These are phyloP conservation scores for Zymoseptoria ardabiliae DNA, from an alignment of 2,329 filamentous ascomycete genomes.

Conservation along the genomic window DNA sequence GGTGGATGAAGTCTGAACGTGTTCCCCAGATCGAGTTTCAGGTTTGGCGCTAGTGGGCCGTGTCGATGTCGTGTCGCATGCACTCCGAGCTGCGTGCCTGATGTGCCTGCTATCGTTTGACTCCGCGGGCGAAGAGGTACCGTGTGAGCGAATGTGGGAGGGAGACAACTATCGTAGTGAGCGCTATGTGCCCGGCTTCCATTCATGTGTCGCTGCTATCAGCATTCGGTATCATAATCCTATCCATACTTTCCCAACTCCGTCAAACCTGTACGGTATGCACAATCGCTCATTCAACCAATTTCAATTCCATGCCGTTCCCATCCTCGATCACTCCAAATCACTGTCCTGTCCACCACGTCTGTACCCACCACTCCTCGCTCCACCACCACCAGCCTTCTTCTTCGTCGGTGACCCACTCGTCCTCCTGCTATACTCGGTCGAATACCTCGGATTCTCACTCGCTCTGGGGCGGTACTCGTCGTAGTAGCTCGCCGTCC, in stretches of 20 bases:
- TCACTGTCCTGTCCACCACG: slow-evolving; percentile 24
- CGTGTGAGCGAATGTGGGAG: too few species aligned
- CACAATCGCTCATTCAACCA: not conserved
- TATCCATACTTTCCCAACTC: not conserved
- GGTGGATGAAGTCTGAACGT: too few species aligned
- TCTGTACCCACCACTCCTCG: slow-evolving; percentile 24
- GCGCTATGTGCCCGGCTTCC: not conserved
- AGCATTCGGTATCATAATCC: not conserved
- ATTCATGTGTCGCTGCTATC: not conserved
- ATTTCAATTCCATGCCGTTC: not conserved
- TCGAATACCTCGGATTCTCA: slow-evolving; percentile 19
- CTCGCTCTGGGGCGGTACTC: slow-evolving; percentile 26
- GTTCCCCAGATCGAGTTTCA: too few species aligned
- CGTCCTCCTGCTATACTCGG: slow-evolving; percentile 16
- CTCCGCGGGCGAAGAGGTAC: too few species aligned
- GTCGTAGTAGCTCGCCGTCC: slow-evolving; percentile 30
- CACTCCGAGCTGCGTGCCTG: too few species aligned
- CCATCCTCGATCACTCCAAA: slow-evolving; percentile 11
- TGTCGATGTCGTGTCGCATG: too few species aligned
- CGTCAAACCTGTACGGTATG: not conserved
- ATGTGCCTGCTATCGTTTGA: too few species aligned
- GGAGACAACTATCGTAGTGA: not conserved
- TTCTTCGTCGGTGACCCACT: slow-evolving; percentile 31
- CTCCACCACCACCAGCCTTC: slow-evolving; percentile 14
- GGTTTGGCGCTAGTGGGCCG: too few species aligned